A percentile compares a stretch with the other conserved stretches of the same genome.
phyloP scores from a whole-genome alignment of 805 yeast genomes.

The Nakazawaea molendinolei region DNA sequence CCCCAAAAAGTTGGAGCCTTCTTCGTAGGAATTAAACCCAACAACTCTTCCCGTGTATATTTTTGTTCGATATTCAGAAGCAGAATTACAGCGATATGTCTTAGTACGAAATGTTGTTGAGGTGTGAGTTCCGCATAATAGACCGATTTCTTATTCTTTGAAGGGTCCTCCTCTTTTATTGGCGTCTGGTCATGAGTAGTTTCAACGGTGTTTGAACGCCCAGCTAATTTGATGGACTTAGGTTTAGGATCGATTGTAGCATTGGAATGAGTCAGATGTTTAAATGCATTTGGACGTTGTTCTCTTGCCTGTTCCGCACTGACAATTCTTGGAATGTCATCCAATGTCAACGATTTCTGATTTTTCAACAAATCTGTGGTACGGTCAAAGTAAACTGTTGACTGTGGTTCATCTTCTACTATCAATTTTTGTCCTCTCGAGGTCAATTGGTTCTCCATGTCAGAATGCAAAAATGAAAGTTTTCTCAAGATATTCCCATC shows the following conservation, averaged over 20 bases:
- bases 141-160: conserved; percentile 24
- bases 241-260: conserved; percentile 11
- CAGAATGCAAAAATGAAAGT: conserved; percentile 8
- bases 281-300: conserved; percentile 86
- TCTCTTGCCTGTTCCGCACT: conserved; percentile 96
- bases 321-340: conserved; percentile 94
- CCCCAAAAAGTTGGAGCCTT: conserved; percentile 47
- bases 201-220: conserved; percentile 5
- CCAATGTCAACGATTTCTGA: conserved; percentile 83
- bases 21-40: conserved; percentile 34
- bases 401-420: conserved; percentile 29
- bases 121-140: conserved; percentile 61
- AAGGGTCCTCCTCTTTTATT: neutral
- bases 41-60: conserved; percentile 31
- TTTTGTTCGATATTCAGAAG: conserved; percentile 28
- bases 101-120: conserved; percentile 49
- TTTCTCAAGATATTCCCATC: conserved; percentile 7
- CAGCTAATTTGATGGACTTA: conserved; percentile 6
- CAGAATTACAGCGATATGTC: conserved; percentile 54
- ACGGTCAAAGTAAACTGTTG: conserved; percentile 39
- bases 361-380: conserved; percentile 67
- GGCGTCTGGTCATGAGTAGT: conserved; percentile 1
- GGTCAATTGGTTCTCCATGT: conserved; percentile 3
- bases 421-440: conserved; percentile 3
- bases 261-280: conserved; percentile 49